Conservation (phyloP, 257 asterid species). For the Henckelia pumila region DNA sequence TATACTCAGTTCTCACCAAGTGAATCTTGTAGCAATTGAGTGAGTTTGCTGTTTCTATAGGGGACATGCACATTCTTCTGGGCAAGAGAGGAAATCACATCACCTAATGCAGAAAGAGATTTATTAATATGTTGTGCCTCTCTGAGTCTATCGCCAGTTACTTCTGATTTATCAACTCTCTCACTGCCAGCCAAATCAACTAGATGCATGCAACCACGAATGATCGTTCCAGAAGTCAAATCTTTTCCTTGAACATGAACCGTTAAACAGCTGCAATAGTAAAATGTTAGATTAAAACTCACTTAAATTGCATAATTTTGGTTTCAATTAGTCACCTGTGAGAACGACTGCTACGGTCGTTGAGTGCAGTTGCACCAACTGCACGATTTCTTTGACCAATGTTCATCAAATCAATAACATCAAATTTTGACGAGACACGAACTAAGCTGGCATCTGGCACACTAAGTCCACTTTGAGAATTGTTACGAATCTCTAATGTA, state of each 20-base stretch:
- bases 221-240: slow-evolving; percentile 66
- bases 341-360: slow-evolving; percentile 98
- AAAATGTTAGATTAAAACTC: slow-evolving; percentile 19
- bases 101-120: slow-evolving; percentile 97
- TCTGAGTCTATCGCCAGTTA: slow-evolving; percentile 87
- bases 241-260: slow-evolving; percentile 96
- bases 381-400: slow-evolving; percentile 82
- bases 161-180: slow-evolving; percentile 99
- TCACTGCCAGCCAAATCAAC: slow-evolving; percentile 99
- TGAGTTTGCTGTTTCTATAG: slow-evolving; percentile 91
- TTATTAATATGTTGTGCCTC: slow-evolving; percentile 95
- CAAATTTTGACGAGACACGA: slow-evolving; percentile 61
- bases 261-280: slow-evolving; percentile 71
- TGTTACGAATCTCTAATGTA: slow-evolving; percentile 89
- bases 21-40: slow-evolving; percentile 96
- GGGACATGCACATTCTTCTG: slow-evolving; percentile 89
- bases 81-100: slow-evolving; percentile 91
- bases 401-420: slow-evolving; percentile 81
- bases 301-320: slow-evolving; percentile 9
- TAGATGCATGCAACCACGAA: slow-evolving; percentile 98
- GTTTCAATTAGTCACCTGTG: slow-evolving; percentile 57
- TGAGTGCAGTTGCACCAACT: slow-evolving; percentile 96
- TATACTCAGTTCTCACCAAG: slow-evolving; percentile 79
- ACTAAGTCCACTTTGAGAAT: slow-evolving; percentile 85
- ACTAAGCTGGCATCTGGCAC: slow-evolving; percentile 89